These are phyloP conservation scores for Aspergillus niger DNA, from an alignment of 2,329 filamentous ascomycete genomes.

Conservation along the genomic window DNA sequence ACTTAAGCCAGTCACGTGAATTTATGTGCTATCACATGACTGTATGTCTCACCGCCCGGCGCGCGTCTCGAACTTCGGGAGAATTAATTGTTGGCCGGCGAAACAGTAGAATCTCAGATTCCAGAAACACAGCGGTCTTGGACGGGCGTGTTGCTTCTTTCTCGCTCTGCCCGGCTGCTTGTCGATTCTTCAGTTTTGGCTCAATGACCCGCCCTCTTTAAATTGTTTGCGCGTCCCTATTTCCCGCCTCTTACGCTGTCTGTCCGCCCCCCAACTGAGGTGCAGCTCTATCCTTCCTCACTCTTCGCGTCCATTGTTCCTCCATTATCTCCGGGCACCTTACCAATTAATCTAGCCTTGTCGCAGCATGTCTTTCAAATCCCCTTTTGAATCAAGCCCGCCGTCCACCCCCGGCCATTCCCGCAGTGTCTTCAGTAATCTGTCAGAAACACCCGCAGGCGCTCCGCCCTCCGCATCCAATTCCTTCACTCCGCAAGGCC, in stretches of 20 bases:
- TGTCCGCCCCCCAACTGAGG: background rate
- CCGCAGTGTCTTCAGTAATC: conserved; percentile 40
- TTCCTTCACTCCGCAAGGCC: conserved; percentile 60
- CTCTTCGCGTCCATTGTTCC: conserved; percentile 1
- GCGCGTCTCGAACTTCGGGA: conserved; percentile 12
- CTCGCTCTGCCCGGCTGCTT: background rate
- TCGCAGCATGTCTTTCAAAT: conserved; percentile 39
- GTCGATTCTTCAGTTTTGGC: background rate
- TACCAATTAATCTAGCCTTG: background rate
- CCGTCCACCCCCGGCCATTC: conserved; percentile 44
- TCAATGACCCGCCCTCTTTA: background rate
- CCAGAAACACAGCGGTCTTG: background rate
- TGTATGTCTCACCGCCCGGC: conserved; percentile 14
- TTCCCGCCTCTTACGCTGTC: background rate
- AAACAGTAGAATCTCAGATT: background rate
- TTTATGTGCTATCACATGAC: conserved; percentile 11
- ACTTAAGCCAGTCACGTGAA: too few relatives aligned
- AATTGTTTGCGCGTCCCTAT: background rate
- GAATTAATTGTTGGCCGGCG: background rate
- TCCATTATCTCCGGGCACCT: background rate
- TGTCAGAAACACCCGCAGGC: conserved; percentile 61
- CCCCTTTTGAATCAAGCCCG: conserved; percentile 38
- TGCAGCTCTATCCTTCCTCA: background rate
- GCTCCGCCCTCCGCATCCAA: conserved; percentile 54
- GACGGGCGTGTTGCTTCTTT: background rate